A percentile compares a stretch with the other conserved stretches of the same genome.
These are phyloP conservation scores for Apiospora marii DNA, from an alignment of 2,329 filamentous ascomycete genomes.

Conservation along the genomic window DNA sequence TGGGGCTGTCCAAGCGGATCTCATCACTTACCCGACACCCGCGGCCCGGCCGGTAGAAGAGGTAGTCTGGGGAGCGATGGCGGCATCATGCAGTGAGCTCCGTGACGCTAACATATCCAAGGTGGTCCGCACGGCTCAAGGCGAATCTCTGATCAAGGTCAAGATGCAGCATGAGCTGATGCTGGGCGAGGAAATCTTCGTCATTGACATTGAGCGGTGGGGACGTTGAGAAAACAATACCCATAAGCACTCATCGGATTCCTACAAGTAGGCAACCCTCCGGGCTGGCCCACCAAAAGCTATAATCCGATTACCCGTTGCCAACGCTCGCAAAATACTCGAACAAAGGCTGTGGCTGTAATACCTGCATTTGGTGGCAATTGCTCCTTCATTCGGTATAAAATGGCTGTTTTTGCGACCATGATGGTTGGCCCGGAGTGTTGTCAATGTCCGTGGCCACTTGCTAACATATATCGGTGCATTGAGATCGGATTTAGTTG, in stretches of 20 bases:
- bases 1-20: background rate
- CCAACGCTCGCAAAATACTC: too few relatives aligned
- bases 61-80: background rate
- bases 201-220: background rate
- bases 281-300: background rate
- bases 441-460: background rate
- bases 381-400: too few relatives aligned
- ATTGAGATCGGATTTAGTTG: background rate
- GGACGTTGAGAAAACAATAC: background rate
- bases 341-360: too few relatives aligned
- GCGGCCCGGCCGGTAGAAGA: background rate
- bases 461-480: background rate
- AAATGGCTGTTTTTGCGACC: too few relatives aligned
- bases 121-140: background rate
- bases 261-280: background rate
- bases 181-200: conserved; percentile 6
- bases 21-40: background rate
- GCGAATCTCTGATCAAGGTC: background rate
- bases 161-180: background rate
- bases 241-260: background rate
- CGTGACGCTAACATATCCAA: background rate
- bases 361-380: too few relatives aligned
- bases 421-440: too few relatives aligned
- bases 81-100: background rate
- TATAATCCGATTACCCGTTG: background rate